Conservation (phyloP, 306 rosid species). For the Datisca glomerata region DNA sequence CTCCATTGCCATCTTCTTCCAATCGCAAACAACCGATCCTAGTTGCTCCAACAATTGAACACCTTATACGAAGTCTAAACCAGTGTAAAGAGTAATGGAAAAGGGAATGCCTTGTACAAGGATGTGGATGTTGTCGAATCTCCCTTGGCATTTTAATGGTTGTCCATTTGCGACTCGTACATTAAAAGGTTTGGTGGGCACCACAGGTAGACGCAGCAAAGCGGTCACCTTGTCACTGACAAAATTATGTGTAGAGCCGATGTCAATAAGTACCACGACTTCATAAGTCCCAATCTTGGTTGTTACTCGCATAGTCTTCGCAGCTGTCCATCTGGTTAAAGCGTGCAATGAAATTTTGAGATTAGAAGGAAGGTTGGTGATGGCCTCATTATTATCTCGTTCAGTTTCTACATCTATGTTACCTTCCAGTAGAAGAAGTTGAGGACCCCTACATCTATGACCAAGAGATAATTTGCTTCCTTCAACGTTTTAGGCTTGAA, state of each 20-base stretch:
- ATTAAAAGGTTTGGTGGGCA: background rate
- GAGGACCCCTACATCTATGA: no score
- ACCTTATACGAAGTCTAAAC: background rate
- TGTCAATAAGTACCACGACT: background rate
- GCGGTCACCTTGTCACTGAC: background rate
- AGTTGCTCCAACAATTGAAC: background rate
- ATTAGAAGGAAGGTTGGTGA: background rate
- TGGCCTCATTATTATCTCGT: background rate
- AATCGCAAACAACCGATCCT: no score
- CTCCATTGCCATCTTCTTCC: no score
- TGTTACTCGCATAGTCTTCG: background rate
- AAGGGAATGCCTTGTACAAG: conserved; percentile 2
- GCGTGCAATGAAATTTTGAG: background rate
- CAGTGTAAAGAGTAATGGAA: background rate
- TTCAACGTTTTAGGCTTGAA: background rate
- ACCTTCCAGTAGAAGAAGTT: background rate
- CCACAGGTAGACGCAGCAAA: background rate
- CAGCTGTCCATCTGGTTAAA: background rate
- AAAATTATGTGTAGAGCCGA: background rate
- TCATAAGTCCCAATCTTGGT: conserved; percentile 3
- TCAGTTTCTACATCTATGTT: background rate
- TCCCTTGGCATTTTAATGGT: no score
- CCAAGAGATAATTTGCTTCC: no score
- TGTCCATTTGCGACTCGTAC: background rate
- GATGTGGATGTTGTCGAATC: conserved; percentile 2